A percentile compares a stretch with the other conserved stretches of the same genome.
phyloP scores from a whole-genome alignment of 176 grass and related monocot species.

The Chloris gayana region DNA sequence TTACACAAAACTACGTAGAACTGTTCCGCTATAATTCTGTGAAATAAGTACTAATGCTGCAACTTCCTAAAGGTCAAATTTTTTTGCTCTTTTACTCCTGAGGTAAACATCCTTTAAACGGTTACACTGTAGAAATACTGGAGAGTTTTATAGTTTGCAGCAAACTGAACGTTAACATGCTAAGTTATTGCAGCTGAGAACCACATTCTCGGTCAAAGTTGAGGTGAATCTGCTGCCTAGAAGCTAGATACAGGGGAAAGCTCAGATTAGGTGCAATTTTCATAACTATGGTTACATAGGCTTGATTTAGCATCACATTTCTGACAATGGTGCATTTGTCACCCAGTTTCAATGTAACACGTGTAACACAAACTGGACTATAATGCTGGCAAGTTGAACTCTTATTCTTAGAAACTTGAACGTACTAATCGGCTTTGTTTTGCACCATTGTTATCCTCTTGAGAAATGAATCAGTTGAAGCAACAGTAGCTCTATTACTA shows the following conservation, averaged over 20 bases:
- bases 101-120: conserved; percentile 1
- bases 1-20: conserved; percentile 25
- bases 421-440: too few relatives aligned
- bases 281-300: background rate
- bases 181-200: background rate
- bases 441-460: too few relatives aligned
- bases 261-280: background rate
- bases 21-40: conserved; percentile 25
- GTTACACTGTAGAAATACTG: background rate
- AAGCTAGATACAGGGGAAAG: background rate
- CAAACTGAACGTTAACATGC: conserved; percentile 5
- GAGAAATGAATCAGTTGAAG: too few relatives aligned
- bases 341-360: background rate
- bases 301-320: background rate
- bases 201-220: background rate
- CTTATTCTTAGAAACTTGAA: background rate
- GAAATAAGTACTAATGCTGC: conserved; percentile 14
- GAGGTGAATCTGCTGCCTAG: background rate
- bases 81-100: background rate
- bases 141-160: too few relatives aligned
- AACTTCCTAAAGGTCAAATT: conserved; percentile 9
- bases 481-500: too few relatives aligned
- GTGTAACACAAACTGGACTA: background rate
- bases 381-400: background rate
- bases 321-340: background rate